phyloP scores from a whole-genome alignment of 441 rosid species.

The Eutrema salsugineum region DNA sequence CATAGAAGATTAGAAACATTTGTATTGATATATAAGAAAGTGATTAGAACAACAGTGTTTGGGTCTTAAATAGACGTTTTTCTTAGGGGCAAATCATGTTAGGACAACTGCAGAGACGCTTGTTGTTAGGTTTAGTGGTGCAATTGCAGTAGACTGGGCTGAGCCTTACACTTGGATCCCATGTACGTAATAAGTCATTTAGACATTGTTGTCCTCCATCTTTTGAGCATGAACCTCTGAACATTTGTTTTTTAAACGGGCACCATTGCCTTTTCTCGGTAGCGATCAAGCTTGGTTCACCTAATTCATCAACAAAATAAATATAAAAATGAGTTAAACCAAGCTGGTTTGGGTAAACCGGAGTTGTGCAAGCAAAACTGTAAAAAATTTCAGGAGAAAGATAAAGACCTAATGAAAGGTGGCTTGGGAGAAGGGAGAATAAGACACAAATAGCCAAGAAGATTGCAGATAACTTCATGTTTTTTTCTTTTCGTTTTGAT shows the following conservation, averaged over 20 bases:
- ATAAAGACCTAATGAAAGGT: constrained; percentile 8
- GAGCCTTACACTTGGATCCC: constrained; percentile 14
- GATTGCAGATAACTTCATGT: constrained; percentile 24
- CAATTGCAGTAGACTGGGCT: constrained; percentile 24
- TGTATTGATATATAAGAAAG: background rate
- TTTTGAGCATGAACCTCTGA: constrained; percentile 19
- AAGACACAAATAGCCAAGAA: constrained; percentile 17
- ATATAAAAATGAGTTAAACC: background rate
- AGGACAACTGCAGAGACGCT: constrained; percentile 21
- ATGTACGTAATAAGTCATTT: constrained; percentile 22
- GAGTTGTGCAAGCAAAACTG: background rate
- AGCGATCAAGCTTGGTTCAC: background rate
- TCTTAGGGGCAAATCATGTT: constrained; percentile 7
- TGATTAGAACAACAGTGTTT: background rate
- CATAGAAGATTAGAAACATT: background rate
- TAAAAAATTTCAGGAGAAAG: background rate
- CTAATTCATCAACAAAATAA: constrained; percentile 1
- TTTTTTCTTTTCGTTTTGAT: background rate
- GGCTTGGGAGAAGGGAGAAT: background rate
- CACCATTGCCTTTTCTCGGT: constrained; percentile 15
- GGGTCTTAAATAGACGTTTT: background rate
- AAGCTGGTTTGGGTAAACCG: background rate
- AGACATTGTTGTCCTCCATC: constrained; percentile 28
- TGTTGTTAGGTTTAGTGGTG: constrained; percentile 1
- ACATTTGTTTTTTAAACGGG: constrained; percentile 16